Conservation (phyloP, 2,329 filamentous ascomycete genomes). For the Colletotrichum theobromicola region DNA sequence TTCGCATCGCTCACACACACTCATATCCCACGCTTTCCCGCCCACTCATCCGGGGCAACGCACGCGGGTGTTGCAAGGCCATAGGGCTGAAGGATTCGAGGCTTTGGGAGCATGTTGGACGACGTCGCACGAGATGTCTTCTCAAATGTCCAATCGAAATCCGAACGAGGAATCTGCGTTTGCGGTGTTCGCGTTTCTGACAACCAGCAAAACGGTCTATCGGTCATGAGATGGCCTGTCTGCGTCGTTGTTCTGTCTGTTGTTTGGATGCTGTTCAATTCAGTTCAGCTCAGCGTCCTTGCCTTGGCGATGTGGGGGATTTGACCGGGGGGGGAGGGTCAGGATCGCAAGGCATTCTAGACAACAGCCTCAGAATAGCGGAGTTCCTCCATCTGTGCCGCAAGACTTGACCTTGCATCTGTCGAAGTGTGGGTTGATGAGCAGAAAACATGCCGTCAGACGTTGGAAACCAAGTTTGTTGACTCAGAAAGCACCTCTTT, state of each 20-base stretch:
- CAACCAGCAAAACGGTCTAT: not conserved
- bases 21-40: not conserved
- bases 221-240: not conserved
- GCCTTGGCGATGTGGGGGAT: not conserved
- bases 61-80: not conserved
- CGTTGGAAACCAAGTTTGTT: not conserved
- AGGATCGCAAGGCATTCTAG: not conserved
- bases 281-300: not conserved
- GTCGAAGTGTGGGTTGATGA: not conserved
- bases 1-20: not conserved
- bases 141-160: not conserved
- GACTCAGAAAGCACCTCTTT: not conserved
- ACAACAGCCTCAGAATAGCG: not conserved
- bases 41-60: not conserved
- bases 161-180: not conserved
- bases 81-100: slow-evolving; percentile 20
- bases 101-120: not conserved
- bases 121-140: not conserved
- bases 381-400: slow-evolving; percentile 7
- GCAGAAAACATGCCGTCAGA: slow-evolving; percentile 4
- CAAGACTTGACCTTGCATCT: not conserved
- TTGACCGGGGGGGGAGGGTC: not conserved
- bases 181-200: not conserved
- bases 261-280: not conserved
- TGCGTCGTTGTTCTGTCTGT: not conserved